phyloP scores from a whole-genome alignment of 2,329 filamentous ascomycete genomes.

The Fusarium virguliforme region DNA sequence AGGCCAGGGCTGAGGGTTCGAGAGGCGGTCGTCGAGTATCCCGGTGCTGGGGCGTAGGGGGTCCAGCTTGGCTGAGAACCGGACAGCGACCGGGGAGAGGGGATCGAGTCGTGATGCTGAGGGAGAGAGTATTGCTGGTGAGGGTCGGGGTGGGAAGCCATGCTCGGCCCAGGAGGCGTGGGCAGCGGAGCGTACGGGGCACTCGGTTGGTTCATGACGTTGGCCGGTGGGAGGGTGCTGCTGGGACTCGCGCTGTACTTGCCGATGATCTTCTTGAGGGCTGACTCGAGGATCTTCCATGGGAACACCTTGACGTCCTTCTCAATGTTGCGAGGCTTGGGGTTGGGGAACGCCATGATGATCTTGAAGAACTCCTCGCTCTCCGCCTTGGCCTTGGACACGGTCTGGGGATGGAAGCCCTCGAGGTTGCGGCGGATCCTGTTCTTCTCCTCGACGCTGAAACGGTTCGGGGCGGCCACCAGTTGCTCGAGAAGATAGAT shows the following conservation, averaged over 20 bases:
- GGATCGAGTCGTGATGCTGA: slow-evolving; percentile 66
- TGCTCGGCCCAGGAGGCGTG: slow-evolving; percentile 61
- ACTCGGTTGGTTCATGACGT: slow-evolving; percentile 60
- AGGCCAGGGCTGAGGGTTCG: slow-evolving; percentile 63
- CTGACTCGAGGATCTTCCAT: slow-evolving; percentile 90
- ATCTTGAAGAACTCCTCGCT: slow-evolving; percentile 99
- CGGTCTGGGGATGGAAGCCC: slow-evolving; percentile 91
- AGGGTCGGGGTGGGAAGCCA: slow-evolving; percentile 54
- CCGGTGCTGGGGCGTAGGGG: slow-evolving; percentile 58
- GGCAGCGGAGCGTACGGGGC: slow-evolving; percentile 63
- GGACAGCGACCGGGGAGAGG: slow-evolving; percentile 68
- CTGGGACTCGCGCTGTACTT: slow-evolving; percentile 82
- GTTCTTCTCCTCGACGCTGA: slow-evolving; percentile 98
- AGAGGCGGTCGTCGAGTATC: slow-evolving; percentile 55
- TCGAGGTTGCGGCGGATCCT: slow-evolving; percentile 96
- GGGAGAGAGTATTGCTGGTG: slow-evolving; percentile 60
- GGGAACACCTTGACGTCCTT: slow-evolving; percentile 99
- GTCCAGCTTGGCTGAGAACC: slow-evolving; percentile 67
- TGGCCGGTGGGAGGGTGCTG: slow-evolving; percentile 58
- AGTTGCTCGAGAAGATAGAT: slow-evolving; percentile 95
- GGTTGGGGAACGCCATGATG: slow-evolving; percentile 97
- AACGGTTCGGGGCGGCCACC: slow-evolving; percentile 81
- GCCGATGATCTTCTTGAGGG: slow-evolving; percentile 97
- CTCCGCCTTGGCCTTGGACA: slow-evolving; percentile 92
- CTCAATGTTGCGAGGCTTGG: slow-evolving; percentile 97